These are phyloP conservation scores for Lactarius pseudohatsudake DNA, from an alignment of 768 basidiomycete genomes.

Conservation along the genomic window DNA sequence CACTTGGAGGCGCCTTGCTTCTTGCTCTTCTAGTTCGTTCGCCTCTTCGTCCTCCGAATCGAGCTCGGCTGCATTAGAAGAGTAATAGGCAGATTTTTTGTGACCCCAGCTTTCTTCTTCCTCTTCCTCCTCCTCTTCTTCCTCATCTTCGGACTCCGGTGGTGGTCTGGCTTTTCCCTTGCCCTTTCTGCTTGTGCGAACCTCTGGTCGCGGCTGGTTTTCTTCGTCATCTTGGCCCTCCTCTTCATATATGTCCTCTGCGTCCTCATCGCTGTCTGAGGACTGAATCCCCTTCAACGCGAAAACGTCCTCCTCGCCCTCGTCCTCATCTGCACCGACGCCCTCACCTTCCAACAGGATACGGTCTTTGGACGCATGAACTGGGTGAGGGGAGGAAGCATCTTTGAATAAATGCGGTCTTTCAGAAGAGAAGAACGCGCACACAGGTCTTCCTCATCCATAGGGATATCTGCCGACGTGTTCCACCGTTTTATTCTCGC, in stretches of 20 bases:
- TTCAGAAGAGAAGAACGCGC: slow-evolving; percentile 33
- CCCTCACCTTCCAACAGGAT: slow-evolving; percentile 71
- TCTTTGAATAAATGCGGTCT: no score
- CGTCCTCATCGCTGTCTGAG: slow-evolving; percentile 45
- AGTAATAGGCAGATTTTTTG: slow-evolving; percentile 79
- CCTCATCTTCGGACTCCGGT: slow-evolving; percentile 31
- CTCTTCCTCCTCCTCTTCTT: slow-evolving; percentile 33
- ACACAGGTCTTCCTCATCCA: slow-evolving; percentile 83
- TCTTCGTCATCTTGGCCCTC: slow-evolving; percentile 36
- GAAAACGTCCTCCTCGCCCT: slow-evolving; percentile 82
- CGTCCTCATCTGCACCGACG: slow-evolving; percentile 49
- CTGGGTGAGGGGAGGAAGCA: slow-evolving; percentile 38
- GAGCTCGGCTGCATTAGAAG: slow-evolving; percentile 76
- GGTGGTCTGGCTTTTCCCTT: slow-evolving; percentile 32
- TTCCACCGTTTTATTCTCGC: slow-evolving; percentile 66
- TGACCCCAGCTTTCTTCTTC: slow-evolving; percentile 82
- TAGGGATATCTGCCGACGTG: slow-evolving; percentile 60
- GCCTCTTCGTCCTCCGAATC: slow-evolving; percentile 90
- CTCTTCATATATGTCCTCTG: slow-evolving; percentile 43
- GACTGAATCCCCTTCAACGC: slow-evolving; percentile 58
- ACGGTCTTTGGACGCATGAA: slow-evolving; percentile 71
- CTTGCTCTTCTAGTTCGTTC: slow-evolving; percentile 83
- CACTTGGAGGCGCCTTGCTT: slow-evolving; percentile 74
- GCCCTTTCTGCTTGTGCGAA: slow-evolving; percentile 31
- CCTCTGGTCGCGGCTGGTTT: slow-evolving; percentile 21